Evolutionary conservation across 371 early-diverging fungal genomes (phyloP).

Genomic region (Parasitella parasitica): DNA sequence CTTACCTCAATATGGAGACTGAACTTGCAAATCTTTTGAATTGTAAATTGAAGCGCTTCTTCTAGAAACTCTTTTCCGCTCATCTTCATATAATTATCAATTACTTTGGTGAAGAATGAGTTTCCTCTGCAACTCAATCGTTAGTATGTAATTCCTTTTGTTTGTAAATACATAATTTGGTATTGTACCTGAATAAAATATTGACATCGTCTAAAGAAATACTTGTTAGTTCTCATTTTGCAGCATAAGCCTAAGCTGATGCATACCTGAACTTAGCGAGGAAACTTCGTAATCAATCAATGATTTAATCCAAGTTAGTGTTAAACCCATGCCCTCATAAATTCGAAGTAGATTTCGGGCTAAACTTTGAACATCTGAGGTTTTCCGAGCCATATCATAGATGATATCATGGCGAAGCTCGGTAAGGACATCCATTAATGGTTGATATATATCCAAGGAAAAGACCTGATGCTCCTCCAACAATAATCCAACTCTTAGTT

Average conservation of each 20-base stretch:
- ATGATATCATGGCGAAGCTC: constrained; percentile 53
- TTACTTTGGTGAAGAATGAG: constrained; percentile 73
- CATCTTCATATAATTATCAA: constrained; percentile 82
- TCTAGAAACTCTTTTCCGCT: constrained; percentile 74
- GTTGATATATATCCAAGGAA: constrained; percentile 21
- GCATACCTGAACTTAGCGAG: constrained; percentile 41
- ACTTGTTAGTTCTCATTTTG: background rate
- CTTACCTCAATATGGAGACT: constrained; percentile 46
- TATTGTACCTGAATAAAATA: constrained; percentile 48
- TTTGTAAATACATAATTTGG: background rate
- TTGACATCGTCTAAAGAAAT: constrained; percentile 47
- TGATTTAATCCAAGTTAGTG: constrained; percentile 57
- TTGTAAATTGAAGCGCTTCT: constrained; percentile 63
- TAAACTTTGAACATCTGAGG: constrained; percentile 56
- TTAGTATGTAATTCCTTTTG: background rate
- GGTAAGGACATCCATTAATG: constrained; percentile 30
- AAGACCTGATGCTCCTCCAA: constrained; percentile 62
- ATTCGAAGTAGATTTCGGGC: constrained; percentile 57
- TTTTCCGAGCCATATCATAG: constrained; percentile 42
- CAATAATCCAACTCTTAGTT: constrained; percentile 54
- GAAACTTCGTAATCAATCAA: constrained; percentile 64
- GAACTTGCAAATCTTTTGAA: constrained; percentile 56
- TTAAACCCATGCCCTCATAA: constrained; percentile 46
- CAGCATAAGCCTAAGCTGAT: background rate
- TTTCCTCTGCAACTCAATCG: constrained; percentile 59